Conservation (phyloP, 805 yeast species). For the Lipomyces sp. region DNA sequence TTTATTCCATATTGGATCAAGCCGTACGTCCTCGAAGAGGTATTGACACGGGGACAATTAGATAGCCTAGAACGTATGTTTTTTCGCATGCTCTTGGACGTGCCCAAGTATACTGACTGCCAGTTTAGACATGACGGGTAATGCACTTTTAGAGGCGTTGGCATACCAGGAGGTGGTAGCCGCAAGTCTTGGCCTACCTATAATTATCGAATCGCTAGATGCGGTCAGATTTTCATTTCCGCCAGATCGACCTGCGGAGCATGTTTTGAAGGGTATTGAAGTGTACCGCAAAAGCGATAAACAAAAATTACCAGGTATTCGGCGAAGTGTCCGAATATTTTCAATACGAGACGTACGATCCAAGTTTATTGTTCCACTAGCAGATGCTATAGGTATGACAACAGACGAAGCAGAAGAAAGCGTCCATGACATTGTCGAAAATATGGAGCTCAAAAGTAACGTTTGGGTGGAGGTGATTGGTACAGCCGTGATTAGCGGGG, state of each 20-base stretch:
- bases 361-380: slow-evolving; percentile 19
- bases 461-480: slow-evolving; percentile 30
- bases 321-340: slow-evolving; percentile 24
- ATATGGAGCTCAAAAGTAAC: slow-evolving; percentile 14
- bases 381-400: slow-evolving; percentile 19
- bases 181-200: slow-evolving; percentile 28
- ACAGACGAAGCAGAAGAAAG: slow-evolving; percentile 13
- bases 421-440: slow-evolving; percentile 19
- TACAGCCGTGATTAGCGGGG: slow-evolving; percentile 23
- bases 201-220: slow-evolving; percentile 24
- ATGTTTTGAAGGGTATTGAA: slow-evolving; percentile 30
- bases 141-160: slow-evolving; percentile 30
- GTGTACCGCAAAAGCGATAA: slow-evolving; percentile 6
- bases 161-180: slow-evolving; percentile 31
- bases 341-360: slow-evolving; percentile 18
- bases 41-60: slow-evolving; percentile 20
- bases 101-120: slow-evolving; percentile 5
- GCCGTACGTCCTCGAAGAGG: slow-evolving; percentile 31
- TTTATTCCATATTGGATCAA: slow-evolving; percentile 32
- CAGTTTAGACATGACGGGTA: slow-evolving; percentile 18
- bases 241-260: slow-evolving; percentile 29
- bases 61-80: slow-evolving; percentile 4
- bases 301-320: slow-evolving; percentile 14
- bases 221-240: slow-evolving; percentile 25
- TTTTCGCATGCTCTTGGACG: background rate